A percentile compares a stretch with the other conserved stretches of the same genome.
Evolutionary conservation across 1,284 basidiomycete species (phyloP).

Genomic region (Paramarasmius palmivorus): DNA sequence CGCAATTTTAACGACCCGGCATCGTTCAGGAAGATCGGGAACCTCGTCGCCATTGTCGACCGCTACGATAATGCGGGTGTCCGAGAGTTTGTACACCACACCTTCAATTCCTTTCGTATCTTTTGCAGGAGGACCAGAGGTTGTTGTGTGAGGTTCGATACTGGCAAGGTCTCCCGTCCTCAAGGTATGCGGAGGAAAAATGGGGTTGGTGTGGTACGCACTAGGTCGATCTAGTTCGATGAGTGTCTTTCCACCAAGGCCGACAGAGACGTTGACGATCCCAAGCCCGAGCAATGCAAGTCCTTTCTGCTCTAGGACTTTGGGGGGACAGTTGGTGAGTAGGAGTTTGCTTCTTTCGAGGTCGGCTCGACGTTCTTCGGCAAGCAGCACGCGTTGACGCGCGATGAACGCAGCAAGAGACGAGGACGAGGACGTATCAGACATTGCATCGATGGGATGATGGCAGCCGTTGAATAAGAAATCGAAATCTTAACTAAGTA

Average conservation of each 20-base stretch:
- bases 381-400: conserved; percentile 69
- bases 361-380: conserved; percentile 79
- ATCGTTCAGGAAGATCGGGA: conserved; percentile 80
- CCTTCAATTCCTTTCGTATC: conserved; percentile 55
- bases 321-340: conserved; percentile 82
- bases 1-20: conserved; percentile 84
- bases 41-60: conserved; percentile 62
- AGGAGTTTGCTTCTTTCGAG: conserved; percentile 80
- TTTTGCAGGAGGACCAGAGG: conserved; percentile 38
- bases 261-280: conserved; percentile 70
- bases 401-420: conserved; percentile 59
- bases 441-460: no score
- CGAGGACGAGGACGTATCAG: not conserved
- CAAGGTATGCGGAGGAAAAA: conserved; percentile 85
- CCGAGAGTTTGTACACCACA: conserved; percentile 84
- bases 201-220: conserved; percentile 71
- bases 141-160: conserved; percentile 69
- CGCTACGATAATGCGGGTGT: conserved; percentile 77
- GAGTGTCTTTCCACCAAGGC: conserved; percentile 88
- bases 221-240: conserved; percentile 85
- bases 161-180: conserved; percentile 82
- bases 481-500: no score
- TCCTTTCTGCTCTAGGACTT: conserved; percentile 85
- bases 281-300: conserved; percentile 78
- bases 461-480: no score